Base-by-base conservation (phyloP, 148 eudicot species). In the Cornus controversa region DNA sequence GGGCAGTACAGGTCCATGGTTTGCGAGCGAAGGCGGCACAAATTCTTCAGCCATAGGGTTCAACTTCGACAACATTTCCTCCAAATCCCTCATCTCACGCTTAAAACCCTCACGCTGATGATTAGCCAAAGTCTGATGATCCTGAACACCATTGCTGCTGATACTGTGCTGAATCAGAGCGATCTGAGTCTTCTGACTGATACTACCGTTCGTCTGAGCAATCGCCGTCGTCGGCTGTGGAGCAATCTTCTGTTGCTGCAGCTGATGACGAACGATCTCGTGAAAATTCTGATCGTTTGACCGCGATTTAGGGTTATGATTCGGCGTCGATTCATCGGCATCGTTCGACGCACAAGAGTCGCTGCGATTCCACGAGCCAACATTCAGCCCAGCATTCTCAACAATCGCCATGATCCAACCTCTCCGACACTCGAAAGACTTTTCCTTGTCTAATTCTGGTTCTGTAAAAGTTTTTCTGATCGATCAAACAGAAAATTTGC, bases 11-110 rank as follows among this genome's bases (percentile, higher is more conserved):
- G 57, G 73, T 75, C 72, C 45, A 79, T 65, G 64, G 73, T 75
- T 81, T 15, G 28, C 29, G 8, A 77, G 79, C 0, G 91, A 91
- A 26, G 89, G 84, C 5, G 97, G 96, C 45, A 91, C 90, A 80
- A 93, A 93, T 42, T 93, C 98, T 71, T 86, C 75, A 5, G 98
- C 98, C 96, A 87, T 85, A 4, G 98, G 98, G 82, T 93, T 93
- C 77, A 93, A 70, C 65, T 91, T 93, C 0, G 98, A 88, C 45
- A 91, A 74, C 84, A 85, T 87, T 81, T 93, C 98, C 80, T 88
- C 89, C 78, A 91, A 84, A 75, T 90, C 92, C 80, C 91, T 86
- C 77, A 91, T 93, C 40, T 93, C 91, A 40, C 82, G 85, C 85
- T 88, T 85, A 76, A 91, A 82, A 9, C 75, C 84, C 64, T 77